A percentile compares a stretch with the other conserved stretches of the same genome.
These are phyloP conservation scores for Iris pallida DNA, from an alignment of 116 monocot genomes.

Conservation along the genomic window DNA sequence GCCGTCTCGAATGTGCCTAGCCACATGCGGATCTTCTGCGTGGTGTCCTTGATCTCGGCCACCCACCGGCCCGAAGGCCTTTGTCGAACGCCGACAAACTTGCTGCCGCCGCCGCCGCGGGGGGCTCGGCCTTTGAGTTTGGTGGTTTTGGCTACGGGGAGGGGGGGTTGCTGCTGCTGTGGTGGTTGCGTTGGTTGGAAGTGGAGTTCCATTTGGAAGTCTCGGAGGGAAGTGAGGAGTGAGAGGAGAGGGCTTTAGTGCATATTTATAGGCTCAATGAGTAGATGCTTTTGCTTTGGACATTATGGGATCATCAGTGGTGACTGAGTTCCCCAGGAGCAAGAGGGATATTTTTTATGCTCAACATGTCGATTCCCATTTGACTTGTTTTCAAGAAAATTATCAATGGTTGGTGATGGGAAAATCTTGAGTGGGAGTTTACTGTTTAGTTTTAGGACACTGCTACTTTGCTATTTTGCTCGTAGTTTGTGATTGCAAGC, in stretches of 20 bases:
- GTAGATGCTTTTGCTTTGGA: no score
- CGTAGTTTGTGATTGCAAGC: no score
- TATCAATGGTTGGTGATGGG: no score
- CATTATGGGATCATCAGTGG: no score
- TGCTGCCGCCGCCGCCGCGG: constrained; percentile 13
- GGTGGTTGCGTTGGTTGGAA: constrained; percentile 19
- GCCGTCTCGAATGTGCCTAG: constrained; percentile 73
- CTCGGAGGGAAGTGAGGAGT: not conserved
- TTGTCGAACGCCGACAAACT: constrained; percentile 63
- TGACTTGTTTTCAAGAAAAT: no score
- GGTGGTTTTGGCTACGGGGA: constrained; percentile 15
- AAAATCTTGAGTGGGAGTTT: no score
- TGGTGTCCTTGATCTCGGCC: constrained; percentile 76
- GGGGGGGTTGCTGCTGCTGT: not conserved
- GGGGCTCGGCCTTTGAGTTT: constrained; percentile 17
- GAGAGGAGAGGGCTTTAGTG: not conserved
- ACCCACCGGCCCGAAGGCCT: constrained; percentile 76
- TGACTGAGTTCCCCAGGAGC: no score
- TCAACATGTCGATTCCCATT: no score
- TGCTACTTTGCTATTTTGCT: no score
- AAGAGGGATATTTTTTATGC: no score
- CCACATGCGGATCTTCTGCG: constrained; percentile 73
- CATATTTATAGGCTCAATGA: no score
- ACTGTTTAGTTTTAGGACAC: no score
- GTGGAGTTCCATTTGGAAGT: constrained; percentile 37